Percentiles rank a stretch among this genome's conserved stretches.
phyloP scores from a whole-genome alignment of 2,329 filamentous ascomycete genomes.

The Trichoderma simmonsii region DNA sequence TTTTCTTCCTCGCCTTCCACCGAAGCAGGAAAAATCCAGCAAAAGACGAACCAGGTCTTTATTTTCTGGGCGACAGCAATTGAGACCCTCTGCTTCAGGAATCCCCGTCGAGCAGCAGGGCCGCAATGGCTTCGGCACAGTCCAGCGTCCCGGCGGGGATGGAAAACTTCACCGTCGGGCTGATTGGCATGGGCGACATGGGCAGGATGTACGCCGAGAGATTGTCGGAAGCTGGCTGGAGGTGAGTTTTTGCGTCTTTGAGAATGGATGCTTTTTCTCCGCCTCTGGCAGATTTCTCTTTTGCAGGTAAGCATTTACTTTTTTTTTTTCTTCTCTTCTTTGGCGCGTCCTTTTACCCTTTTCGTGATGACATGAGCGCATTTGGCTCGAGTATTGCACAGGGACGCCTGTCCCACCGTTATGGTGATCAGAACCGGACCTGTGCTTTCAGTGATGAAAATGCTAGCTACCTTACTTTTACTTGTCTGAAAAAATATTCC shows the following conservation, averaged over 20 bases:
- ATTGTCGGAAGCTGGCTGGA: slow-evolving; percentile 91
- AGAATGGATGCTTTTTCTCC: not conserved
- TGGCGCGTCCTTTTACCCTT: slow-evolving; percentile 24
- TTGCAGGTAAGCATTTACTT: slow-evolving; percentile 18
- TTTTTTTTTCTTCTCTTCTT: slow-evolving; percentile 15
- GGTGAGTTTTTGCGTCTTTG: slow-evolving; percentile 51
- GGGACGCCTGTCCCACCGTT: slow-evolving; percentile 64
- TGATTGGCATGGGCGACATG: slow-evolving; percentile 99
- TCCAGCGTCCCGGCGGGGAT: slow-evolving; percentile 40
- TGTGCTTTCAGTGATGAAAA: slow-evolving; percentile 94
- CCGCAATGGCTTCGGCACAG: slow-evolving; percentile 30
- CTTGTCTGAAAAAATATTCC: slow-evolving; percentile 70
- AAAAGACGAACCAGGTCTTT: not conserved
- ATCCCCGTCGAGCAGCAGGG: slow-evolving; percentile 26
- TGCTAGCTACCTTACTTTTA: slow-evolving; percentile 89
- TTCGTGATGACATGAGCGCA: slow-evolving; percentile 99
- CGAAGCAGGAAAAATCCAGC: not conserved
- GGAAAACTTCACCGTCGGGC: slow-evolving; percentile 76
- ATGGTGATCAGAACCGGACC: slow-evolving; percentile 62
- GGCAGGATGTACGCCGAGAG: slow-evolving; percentile 95
- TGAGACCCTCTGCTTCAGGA: slow-evolving; percentile 23
- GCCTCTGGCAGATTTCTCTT: not conserved
- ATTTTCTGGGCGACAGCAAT: slow-evolving; percentile 27
- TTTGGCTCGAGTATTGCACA: slow-evolving; percentile 98
- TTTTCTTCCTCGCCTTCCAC: slow-evolving; percentile 12